Conservation (phyloP, 2,329 filamentous ascomycete species). For the Ambrosiella xylebori region DNA sequence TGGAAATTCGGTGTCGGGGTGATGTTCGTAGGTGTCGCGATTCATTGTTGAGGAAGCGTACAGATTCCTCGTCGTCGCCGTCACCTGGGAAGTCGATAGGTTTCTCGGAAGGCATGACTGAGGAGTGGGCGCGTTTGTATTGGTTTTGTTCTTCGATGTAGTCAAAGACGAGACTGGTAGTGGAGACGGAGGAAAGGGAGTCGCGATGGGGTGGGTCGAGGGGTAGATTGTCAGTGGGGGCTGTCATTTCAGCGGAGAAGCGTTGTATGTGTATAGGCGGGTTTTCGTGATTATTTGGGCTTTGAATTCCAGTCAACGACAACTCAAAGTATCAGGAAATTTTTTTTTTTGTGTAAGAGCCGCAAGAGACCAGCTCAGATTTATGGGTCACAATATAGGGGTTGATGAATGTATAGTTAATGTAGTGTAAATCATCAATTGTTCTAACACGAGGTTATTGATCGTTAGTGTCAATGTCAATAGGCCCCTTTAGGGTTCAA, state of each 20-base stretch:
- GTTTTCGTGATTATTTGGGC: too few relatives aligned
- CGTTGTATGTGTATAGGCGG: background rate
- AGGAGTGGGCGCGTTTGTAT: constrained; percentile 3
- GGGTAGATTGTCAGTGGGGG: background rate
- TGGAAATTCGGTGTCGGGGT: constrained; percentile 49
- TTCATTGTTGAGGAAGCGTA: constrained; percentile 27
- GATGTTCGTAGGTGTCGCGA: background rate
- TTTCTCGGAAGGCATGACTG: constrained; percentile 2
- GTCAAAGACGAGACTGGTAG: constrained; percentile 68
- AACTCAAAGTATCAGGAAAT: too few relatives aligned
- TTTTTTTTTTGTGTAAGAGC: too few relatives aligned
- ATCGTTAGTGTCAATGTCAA: too few relatives aligned
- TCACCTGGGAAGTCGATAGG: constrained; percentile 1
- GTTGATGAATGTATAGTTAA: too few relatives aligned
- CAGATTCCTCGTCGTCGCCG: constrained; percentile 29
- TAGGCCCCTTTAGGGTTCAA: too few relatives aligned
- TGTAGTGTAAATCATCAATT: too few relatives aligned
- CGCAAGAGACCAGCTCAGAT: too few relatives aligned
- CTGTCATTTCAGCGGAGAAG: background rate
- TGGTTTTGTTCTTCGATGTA: constrained; percentile 41
- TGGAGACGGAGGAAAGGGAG: constrained; percentile 63
- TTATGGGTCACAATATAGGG: too few relatives aligned
- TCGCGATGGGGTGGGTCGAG: constrained; percentile 23
- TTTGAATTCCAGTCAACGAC: too few relatives aligned
- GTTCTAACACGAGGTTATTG: too few relatives aligned